A percentile compares a stretch with the other conserved stretches of the same genome.
phyloP scores from a whole-genome alignment of 1,284 basidiomycete species.

The Pisolithus thermaeus region DNA sequence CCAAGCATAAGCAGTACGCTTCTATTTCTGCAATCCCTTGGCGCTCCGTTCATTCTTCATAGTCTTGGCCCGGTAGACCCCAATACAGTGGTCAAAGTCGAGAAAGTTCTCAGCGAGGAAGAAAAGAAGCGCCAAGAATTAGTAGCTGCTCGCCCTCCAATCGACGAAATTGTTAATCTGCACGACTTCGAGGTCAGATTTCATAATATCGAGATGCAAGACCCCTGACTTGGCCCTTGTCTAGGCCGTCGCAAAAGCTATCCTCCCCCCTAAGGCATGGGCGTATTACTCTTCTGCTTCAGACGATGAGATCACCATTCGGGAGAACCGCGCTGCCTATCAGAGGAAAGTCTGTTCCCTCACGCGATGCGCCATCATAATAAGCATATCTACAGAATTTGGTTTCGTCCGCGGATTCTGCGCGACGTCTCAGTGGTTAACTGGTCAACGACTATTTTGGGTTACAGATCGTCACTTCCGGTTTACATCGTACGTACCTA shows the following conservation, averaged over 20 bases:
- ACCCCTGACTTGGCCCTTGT: not conserved
- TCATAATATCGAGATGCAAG: not conserved
- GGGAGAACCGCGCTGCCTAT: slow-evolving; percentile 66
- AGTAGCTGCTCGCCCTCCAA: slow-evolving; percentile 40
- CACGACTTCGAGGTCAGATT: slow-evolving; percentile 61
- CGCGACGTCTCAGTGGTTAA: slow-evolving; percentile 60
- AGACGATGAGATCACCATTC: slow-evolving; percentile 62
- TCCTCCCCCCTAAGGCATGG: slow-evolving; percentile 55
- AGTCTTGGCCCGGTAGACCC: slow-evolving; percentile 41
- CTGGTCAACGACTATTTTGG: slow-evolving; percentile 55
- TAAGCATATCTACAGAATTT: slow-evolving; percentile 38
- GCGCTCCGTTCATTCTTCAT: not conserved
- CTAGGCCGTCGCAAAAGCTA: slow-evolving; percentile 44
- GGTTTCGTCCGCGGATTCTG: slow-evolving; percentile 71
- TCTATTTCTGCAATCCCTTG: not conserved
- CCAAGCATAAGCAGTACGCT: slow-evolving; percentile 43
- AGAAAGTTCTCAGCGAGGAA: slow-evolving; percentile 40
- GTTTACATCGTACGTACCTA: slow-evolving; percentile 45
- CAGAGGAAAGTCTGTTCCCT: slow-evolving; percentile 35
- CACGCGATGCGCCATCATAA: slow-evolving; percentile 3
- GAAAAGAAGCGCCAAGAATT: slow-evolving; percentile 37
- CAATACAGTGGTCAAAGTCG: slow-evolving; percentile 37
- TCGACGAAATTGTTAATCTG: slow-evolving; percentile 59
- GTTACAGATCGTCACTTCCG: slow-evolving; percentile 50
- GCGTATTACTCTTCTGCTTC: slow-evolving; percentile 63